These are phyloP conservation scores for Metarhizium brunneum DNA, from an alignment of 2,329 filamentous ascomycete genomes.

Conservation along the genomic window DNA sequence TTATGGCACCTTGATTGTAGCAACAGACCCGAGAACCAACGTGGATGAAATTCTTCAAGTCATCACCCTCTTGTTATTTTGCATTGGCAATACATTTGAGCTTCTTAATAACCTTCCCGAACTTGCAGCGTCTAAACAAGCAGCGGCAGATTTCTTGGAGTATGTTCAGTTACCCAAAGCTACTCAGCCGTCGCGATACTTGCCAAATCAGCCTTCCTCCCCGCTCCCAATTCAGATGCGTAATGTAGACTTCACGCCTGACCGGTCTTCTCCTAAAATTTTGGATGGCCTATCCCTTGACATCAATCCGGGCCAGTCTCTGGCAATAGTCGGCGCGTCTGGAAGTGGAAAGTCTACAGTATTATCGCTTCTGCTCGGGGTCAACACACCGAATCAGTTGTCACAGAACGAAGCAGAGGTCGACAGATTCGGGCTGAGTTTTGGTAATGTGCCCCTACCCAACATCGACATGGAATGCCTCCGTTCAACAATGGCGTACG, in stretches of 20 bases:
- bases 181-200: slow-evolving; percentile 27
- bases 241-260: slow-evolving; percentile 49
- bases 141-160: slow-evolving; percentile 62
- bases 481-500: slow-evolving; percentile 54
- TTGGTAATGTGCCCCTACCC: slow-evolving; percentile 47
- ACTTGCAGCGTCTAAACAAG: slow-evolving; percentile 63
- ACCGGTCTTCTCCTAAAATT: neutral
- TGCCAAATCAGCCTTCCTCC: slow-evolving; percentile 19
- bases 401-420: neutral
- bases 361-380: slow-evolving; percentile 60
- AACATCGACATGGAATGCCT: slow-evolving; percentile 51
- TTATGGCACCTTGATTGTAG: slow-evolving; percentile 62
- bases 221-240: slow-evolving; percentile 36
- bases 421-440: slow-evolving; percentile 34
- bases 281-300: slow-evolving; percentile 35
- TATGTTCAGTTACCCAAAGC: slow-evolving; percentile 49
- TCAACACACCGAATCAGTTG: slow-evolving; percentile 43
- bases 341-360: slow-evolving; percentile 91
- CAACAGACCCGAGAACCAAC: slow-evolving; percentile 31
- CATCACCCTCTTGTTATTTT: slow-evolving; percentile 76
- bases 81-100: slow-evolving; percentile 61
- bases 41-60: slow-evolving; percentile 60
- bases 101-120: slow-evolving; percentile 72
- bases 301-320: slow-evolving; percentile 54
- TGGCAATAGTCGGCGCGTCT: slow-evolving; percentile 73